Evolutionary conservation across 2,329 filamentous ascomycete species (phyloP), one percentile per base, ranked within the genome.

Genomic region (Botryotinia narcissicola): DNA sequence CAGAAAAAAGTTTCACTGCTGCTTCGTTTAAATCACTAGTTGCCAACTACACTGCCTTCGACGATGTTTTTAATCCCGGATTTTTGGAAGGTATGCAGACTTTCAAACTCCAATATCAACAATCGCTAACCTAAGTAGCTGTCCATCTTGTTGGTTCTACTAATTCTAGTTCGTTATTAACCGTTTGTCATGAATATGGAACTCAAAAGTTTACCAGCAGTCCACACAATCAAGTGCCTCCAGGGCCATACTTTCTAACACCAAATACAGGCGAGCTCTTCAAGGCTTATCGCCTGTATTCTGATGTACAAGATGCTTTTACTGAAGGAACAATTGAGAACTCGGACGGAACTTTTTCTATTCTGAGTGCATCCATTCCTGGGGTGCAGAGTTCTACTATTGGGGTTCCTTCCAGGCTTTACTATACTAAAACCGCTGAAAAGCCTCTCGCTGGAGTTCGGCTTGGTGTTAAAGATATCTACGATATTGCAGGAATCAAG

Each of bases 381-480:
- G 83, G 84, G 42, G 75, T 73, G 9, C 82, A 84, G 73, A 81
- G 84, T 73, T 77, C 85, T 60, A 85, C 82, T 46, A 83, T 85
- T 67, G 85, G 82, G 16, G 89, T 91, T 0, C 89, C 89, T 6
- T 91, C 88, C 10, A 84, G 89, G 16, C 82, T 91, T 0, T 90
- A 90, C 81, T 89, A 84, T 80, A 86, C 83, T 3, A 85, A 83
- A 63, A 87, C 86, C 0, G 77, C 80, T 0, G 82, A 84, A n/a
- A 85, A 88, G 77, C 89, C 89, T 0, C 82, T 92, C 0, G 86
- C 88, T 8, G 89, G 90, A 29, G 85, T 90, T 5, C 85, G 90
- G 29, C 79, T 91, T 0, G 89, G 85, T 0, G 84, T 91, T 72
- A 92, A 92, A 79, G 90, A 92, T 76, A 88, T 90, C 64, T 89